Base-by-base conservation (phyloP, 1,139 yeast genomes). In the Yamadazyma siamensis region DNA sequence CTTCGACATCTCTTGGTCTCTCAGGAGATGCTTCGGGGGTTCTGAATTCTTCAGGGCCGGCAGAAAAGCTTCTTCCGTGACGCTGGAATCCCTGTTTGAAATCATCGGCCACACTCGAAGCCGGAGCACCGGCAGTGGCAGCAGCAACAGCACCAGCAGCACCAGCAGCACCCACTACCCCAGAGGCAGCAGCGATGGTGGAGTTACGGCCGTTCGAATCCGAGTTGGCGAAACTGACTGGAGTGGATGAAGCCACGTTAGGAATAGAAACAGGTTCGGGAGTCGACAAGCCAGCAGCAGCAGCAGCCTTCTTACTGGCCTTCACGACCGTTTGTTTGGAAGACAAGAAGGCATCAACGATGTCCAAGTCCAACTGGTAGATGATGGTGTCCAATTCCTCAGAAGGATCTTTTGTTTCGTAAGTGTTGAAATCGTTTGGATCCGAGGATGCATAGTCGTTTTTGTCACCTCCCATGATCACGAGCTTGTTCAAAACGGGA, bases 391-490 rank as follows among this genome's bases (percentile, higher is more conserved):
- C 75, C 21, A 51, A 40, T 32, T 57, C 67, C 31, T 71, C 76
- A 22, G 73, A 75, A 8, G 44, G 43, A 30, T 69, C 67, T 23
- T 67, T 66, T 9, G 71, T 66, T 35, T 74, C 78, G 42, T 74
- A 77, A 8, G 73, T 60, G 26, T 63, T 63, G 28, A 59, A 65
- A 41, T 65, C 61, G 26, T 46, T 44, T n/a, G 61, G 57, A 36
- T 64, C 65, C 16, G 53, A 50, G 28, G 47, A 49, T 27, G 67
- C 65, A 39, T 64, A 77, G 48, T 79, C 85, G 44, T 79, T 76
- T 42, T 79, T 74, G 54, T 87, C 95, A 38, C 98, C 98, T 26
- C 98, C 98, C 85, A 94, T 81, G 14, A 91, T 77, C 16, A 89
- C 54, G 31, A 91, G 56, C 55, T 81, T 85, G 50, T 85, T 77